Percentiles rank a stretch among this genome's conserved stretches.
Evolutionary conservation across 176 grass and related monocot species (phyloP).

Genomic region (Aechmea fasciata): DNA sequence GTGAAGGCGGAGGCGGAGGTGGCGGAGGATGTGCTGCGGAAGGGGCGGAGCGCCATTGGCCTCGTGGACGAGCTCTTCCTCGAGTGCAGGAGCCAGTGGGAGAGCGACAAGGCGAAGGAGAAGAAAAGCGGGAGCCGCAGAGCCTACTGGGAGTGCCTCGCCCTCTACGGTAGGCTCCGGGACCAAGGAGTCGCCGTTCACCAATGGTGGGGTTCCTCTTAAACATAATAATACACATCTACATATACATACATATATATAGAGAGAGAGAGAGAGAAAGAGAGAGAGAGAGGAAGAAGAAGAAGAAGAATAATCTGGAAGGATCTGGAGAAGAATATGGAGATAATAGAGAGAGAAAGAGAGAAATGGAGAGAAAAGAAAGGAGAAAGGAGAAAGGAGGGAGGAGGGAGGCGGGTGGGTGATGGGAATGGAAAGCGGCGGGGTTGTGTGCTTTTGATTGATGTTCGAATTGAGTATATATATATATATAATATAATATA

Average conservation of each 20-base stretch:
- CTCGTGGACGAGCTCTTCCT: slow-evolving; percentile 49
- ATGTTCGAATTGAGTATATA: no score
- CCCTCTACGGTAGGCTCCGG: slow-evolving; percentile 42
- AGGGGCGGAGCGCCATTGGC: slow-evolving; percentile 19
- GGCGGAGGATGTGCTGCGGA: slow-evolving; percentile 33
- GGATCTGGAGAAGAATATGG: no score
- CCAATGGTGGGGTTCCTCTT: slow-evolving; percentile 46
- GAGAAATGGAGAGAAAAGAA: no score
- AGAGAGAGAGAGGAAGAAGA: not conserved
- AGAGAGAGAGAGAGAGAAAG: not conserved
- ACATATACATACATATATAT: not conserved
- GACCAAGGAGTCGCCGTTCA: slow-evolving; percentile 52
- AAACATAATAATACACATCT: not conserved
- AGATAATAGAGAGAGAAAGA: no score
- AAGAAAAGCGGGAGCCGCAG: slow-evolving; percentile 5
- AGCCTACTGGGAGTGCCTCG: slow-evolving; percentile 52
- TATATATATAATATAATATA: no score
- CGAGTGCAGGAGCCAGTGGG: slow-evolving; percentile 33
- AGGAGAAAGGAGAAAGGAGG: no score
- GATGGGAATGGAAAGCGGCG: no score
- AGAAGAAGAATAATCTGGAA: no score
- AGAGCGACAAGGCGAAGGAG: slow-evolving; percentile 12
- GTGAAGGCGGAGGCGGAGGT: slow-evolving; percentile 38
- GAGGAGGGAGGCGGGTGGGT: no score
- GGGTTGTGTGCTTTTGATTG: no score